Evolutionary conservation across 2,329 filamentous ascomycete species (phyloP), one percentile per base, ranked within the genome.

Genomic region (Leptosphaerulina australis): DNA sequence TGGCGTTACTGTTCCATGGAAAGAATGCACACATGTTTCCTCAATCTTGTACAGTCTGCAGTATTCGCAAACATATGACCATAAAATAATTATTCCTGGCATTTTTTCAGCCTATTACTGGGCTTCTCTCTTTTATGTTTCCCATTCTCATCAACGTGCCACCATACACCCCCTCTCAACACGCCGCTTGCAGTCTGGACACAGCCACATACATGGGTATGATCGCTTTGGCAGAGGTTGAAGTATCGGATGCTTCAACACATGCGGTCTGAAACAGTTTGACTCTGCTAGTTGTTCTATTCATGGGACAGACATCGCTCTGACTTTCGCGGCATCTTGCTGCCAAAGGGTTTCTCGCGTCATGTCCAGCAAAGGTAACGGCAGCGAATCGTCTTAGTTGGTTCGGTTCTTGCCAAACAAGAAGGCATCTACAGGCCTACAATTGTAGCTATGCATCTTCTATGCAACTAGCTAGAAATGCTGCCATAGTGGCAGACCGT

Each of bases 401-500:
- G 26, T 31, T 12, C 35, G 7, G 5, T 20, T 9, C 9, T 1
- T 7, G 1, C 3, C 1, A 11, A 5, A 5, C 6, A 11, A 8
- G 22, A 10, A 31, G 15, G 1, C n/a, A 3, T 22, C 20, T 3
- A 2, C 14, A 24, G 26, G 17, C 26, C 25, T 37, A 29, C 35
- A 24, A 50, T 43, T 36, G 20, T 25, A 47, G 26, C 21, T 36
- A 36, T 29, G 30, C 29, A 30, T 39, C 26, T 28, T 24, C 28
- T 17, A 14, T 10, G 44, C 24, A 29, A 36, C 4, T 31, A 24
- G 18, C 15, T 34, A 21, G 53, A 29, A 47, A 46, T 34, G 37
- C 39, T 44, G 40, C 54, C 45, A 34, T 26, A 37, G 53, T 60
- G 54, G 53, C 56, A 46, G 43, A 37, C 50, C 48, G 44, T 36